phyloP scores from a whole-genome alignment of 1,139 yeast genomes.

The Diutina siamensis region DNA sequence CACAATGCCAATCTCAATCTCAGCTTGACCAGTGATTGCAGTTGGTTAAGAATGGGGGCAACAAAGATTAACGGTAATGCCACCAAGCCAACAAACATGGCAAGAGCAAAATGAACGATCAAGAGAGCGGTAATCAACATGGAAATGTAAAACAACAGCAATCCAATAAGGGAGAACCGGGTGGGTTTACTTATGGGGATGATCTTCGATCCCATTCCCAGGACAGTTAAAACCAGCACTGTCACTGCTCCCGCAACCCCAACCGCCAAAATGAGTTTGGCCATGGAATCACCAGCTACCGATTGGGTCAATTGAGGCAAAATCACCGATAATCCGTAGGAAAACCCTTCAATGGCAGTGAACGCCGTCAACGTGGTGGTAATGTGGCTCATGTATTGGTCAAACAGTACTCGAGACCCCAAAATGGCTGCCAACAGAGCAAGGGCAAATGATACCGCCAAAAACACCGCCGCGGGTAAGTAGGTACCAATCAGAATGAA shows the following conservation, averaged over 20 bases:
- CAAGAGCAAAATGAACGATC: constrained; percentile 76
- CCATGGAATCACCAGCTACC: constrained; percentile 5
- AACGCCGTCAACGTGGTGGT: constrained; percentile 19
- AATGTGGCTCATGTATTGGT: constrained; percentile 16
- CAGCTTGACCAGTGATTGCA: background rate
- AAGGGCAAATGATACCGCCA: constrained; percentile 61
- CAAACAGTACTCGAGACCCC: constrained; percentile 19
- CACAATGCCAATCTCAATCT: constrained; percentile 16
- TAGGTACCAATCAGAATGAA: constrained; percentile 94
- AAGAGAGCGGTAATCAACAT: constrained; percentile 62
- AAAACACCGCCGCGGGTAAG: constrained; percentile 71
- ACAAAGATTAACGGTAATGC: constrained; percentile 66
- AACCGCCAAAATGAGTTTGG: constrained; percentile 9
- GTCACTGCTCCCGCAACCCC: constrained; percentile 12
- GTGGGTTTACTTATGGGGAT: constrained; percentile 10
- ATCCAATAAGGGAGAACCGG: constrained; percentile 6
- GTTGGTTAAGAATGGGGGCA: background rate
- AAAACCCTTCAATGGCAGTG: constrained; percentile 23
- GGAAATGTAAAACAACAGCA: constrained; percentile 32
- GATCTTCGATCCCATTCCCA: constrained; percentile 8
- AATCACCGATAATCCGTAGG: constrained; percentile 18
- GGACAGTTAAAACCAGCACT: background rate
- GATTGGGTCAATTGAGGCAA: constrained; percentile 17
- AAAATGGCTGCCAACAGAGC: constrained; percentile 55
- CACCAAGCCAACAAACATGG: constrained; percentile 55